These are phyloP conservation scores for Rhypophila decipiens DNA, from an alignment of 495 filamentous ascomycete species.

Conservation along the genomic window DNA sequence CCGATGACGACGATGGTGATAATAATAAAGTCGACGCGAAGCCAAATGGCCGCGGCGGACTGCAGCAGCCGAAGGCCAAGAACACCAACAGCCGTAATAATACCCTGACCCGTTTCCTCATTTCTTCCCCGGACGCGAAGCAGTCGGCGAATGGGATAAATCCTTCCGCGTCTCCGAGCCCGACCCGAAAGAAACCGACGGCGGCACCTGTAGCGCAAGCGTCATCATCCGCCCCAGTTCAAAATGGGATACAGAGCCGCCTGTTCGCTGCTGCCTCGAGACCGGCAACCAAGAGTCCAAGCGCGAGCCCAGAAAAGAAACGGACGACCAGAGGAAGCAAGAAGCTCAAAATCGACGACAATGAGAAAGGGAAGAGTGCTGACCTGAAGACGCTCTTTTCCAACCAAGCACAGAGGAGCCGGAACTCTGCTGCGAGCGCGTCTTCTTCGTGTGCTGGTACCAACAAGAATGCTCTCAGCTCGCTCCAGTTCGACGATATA, in stretches of 20 bases:
- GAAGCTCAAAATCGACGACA: slow-evolving; percentile 32
- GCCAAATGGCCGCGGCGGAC: slow-evolving; percentile 2
- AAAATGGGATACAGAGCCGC: slow-evolving; percentile 6
- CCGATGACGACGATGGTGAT: slow-evolving; percentile 26
- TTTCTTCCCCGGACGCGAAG: slow-evolving; percentile 34
- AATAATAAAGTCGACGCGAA: neutral
- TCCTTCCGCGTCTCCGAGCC: slow-evolving; percentile 23
- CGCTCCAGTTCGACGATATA: slow-evolving; percentile 36
- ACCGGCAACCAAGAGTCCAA: slow-evolving; percentile 32
- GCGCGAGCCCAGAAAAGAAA: slow-evolving; percentile 44
- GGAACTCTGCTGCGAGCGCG: slow-evolving; percentile 8
- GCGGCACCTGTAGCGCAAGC: neutral
- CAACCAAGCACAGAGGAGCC: slow-evolving; percentile 40
- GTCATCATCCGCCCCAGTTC: slow-evolving; percentile 8
- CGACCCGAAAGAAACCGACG: slow-evolving; percentile 22
- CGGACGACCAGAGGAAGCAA: slow-evolving; percentile 20
- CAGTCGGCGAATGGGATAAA: slow-evolving; percentile 8
- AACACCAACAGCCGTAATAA: slow-evolving; percentile 24
- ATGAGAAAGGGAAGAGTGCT: slow-evolving; percentile 37
- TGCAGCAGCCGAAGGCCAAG: neutral
- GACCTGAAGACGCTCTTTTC: slow-evolving; percentile 49
- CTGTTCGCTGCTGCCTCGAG: slow-evolving; percentile 8
- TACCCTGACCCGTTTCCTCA: slow-evolving; percentile 35
- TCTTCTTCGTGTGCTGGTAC: slow-evolving; percentile 4
- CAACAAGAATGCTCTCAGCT: slow-evolving; percentile 3